Evolutionary conservation across 305 asterid genomes (phyloP).

Genomic region (Galium porrigens): DNA sequence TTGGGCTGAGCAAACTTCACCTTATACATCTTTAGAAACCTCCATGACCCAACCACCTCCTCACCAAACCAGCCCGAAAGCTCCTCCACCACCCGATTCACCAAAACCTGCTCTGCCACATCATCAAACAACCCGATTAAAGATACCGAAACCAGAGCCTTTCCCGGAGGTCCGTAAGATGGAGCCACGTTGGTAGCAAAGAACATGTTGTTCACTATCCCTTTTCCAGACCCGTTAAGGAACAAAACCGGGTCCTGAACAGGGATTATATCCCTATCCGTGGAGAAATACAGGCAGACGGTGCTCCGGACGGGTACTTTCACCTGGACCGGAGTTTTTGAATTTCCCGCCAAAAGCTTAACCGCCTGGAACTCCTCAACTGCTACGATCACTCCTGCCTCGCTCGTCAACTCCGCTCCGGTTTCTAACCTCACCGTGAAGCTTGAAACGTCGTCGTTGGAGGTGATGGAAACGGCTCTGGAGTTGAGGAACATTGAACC

Average conservation of each 20-base stretch:
- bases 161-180: slow-evolving; percentile 59
- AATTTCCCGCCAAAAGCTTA: slow-evolving; percentile 36
- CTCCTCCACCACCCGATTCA: slow-evolving; percentile 43
- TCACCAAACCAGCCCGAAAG: slow-evolving; percentile 64
- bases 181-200: slow-evolving; percentile 72
- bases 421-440: slow-evolving; percentile 29
- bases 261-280: slow-evolving; percentile 41
- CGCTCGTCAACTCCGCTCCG: slow-evolving; percentile 42
- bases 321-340: slow-evolving; percentile 15
- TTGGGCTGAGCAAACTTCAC: slow-evolving; percentile 74
- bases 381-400: slow-evolving; percentile 65
- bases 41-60: slow-evolving; percentile 45
- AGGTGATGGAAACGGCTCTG: slow-evolving; percentile 34
- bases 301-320: slow-evolving; percentile 62
- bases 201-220: slow-evolving; percentile 87
- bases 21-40: slow-evolving; percentile 52
- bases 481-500: slow-evolving; percentile 42
- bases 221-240: slow-evolving; percentile 59
- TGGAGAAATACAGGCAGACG: slow-evolving; percentile 56
- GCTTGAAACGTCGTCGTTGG: slow-evolving; percentile 22
- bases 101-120: slow-evolving; percentile 50
- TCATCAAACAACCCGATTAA: slow-evolving; percentile 46
- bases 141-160: slow-evolving; percentile 64
- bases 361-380: slow-evolving; percentile 64
- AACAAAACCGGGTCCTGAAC: slow-evolving; percentile 59